A percentile compares a stretch with the other conserved stretches of the same genome.
Evolutionary conservation across 345 rosid species (phyloP).

Genomic region (Citrus medica): DNA sequence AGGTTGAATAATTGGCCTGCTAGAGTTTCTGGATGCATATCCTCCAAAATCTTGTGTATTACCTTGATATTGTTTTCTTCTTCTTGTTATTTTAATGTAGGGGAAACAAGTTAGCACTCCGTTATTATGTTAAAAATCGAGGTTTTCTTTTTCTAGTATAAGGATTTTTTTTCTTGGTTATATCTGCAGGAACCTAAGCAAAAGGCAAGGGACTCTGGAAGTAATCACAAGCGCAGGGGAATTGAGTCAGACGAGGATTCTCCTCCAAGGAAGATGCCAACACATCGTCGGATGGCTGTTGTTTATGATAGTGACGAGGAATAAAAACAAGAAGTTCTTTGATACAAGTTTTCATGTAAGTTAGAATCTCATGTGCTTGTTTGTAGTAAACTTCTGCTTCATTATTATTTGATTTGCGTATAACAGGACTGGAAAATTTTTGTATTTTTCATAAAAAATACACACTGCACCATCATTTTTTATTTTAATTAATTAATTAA

Average conservation of each 20-base stretch:
- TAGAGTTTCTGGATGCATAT: not conserved
- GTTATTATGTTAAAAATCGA: not conserved
- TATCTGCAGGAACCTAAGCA: constrained; percentile 54
- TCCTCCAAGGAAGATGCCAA: constrained; percentile 67
- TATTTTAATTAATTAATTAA: not conserved
- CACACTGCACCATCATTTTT: not conserved
- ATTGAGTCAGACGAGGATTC: constrained; percentile 92
- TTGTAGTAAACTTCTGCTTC: not conserved
- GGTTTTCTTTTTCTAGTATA: not conserved
- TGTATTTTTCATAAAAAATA: not conserved
- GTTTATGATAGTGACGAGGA: constrained; percentile 93
- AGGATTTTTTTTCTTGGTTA: not conserved
- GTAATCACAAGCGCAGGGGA: constrained; percentile 65
- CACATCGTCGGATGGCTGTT: constrained; percentile 82
- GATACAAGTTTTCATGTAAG: not conserved
- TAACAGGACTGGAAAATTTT: not conserved
- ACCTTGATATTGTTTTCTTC: not conserved
- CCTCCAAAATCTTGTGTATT: not conserved
- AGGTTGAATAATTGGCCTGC: not conserved
- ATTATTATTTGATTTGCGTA: not conserved
- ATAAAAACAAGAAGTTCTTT: constrained; percentile 11
- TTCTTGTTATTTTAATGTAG: not conserved
- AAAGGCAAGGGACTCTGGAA: constrained; percentile 45
- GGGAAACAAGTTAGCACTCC: not conserved
- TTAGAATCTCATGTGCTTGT: not conserved